Evolutionary conservation across 805 yeast genomes (phyloP).

Genomic region (Teunomyces tritomae): DNA sequence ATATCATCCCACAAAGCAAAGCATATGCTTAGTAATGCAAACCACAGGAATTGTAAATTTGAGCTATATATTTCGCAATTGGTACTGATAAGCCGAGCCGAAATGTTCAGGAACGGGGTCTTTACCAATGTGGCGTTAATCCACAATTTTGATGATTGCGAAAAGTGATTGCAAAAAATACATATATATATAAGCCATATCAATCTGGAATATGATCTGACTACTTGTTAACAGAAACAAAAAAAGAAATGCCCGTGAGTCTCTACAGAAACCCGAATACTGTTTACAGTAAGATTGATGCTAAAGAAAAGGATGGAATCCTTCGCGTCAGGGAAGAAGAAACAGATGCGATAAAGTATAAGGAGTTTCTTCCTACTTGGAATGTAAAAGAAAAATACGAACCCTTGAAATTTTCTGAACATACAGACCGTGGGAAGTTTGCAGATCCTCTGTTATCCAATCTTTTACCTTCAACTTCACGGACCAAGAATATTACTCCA

Average conservation of each 20-base stretch:
- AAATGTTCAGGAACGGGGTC: neutral
- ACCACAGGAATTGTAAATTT: neutral
- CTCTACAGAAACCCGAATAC: conserved; percentile 18
- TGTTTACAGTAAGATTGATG: conserved; percentile 22
- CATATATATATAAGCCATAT: no score
- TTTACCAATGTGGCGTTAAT: conserved; percentile 1
- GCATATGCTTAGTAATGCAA: neutral
- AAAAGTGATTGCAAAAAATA: neutral
- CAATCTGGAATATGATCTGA: no score
- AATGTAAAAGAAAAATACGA: conserved; percentile 29
- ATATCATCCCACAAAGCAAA: neutral
- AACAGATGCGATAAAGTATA: neutral
- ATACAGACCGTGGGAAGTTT: conserved; percentile 27
- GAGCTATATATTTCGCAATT: neutral
- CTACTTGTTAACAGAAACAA: neutral
- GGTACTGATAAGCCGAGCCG: neutral
- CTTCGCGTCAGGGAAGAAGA: conserved; percentile 13
- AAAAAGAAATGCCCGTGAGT: neutral
- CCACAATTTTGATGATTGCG: neutral
- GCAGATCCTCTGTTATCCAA: conserved; percentile 21
- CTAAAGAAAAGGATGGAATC: conserved; percentile 12
- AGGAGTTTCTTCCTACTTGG: conserved; percentile 33
- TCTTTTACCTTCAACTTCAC: conserved; percentile 16
- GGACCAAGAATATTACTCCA: conserved; percentile 26
- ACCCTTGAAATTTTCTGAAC: conserved; percentile 24